Evolutionary conservation across 2,329 filamentous ascomycete genomes (phyloP), one percentile per base, ranked within the genome.

Genomic region (Elsinoe necatrix): DNA sequence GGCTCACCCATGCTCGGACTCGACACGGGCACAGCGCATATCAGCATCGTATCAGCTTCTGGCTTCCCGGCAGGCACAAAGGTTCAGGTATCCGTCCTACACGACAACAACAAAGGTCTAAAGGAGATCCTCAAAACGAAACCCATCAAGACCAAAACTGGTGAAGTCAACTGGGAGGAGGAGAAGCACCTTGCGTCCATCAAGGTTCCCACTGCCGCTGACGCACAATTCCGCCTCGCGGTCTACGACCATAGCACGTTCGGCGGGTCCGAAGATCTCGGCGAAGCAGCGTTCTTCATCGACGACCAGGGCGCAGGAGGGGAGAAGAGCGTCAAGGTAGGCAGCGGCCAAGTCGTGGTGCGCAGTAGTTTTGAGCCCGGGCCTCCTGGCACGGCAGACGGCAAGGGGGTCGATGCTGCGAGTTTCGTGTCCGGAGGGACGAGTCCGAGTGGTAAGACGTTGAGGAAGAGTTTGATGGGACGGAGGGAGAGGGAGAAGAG

Each of bases 71-170:
- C 62, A n/a, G 67, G 69, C 42, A 64, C 61, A 14, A 69, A 70
- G 55, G 61, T 71, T 12, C 67, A 70, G 55, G 64, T 70, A 18
- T 64, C 65, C 55, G 55, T 71, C 18, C 56, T 64, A 39, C 68
- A 69, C 47, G 67, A 69, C 39, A 55, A 61, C 2, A 73, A 82
- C 47, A 91, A 86, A 71, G 80, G 79, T 50, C 76, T 72, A 51
- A 96, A 93, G 74, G 81, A 86, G 45, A 76, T 98, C 45, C 84
- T 91, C 73, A 96, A 97, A 77, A 96, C 91, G 20, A 95, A 95
- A 69, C 86, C 93, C 61, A 81, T 87, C 74, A 95, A 95, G 71
- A 80, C 85, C 0, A 73, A 80, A 2, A 75, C 75, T 1, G 88
- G 86, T 1, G 73, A 78, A 2, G 80, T 88, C 60, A 78, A 75